Base-by-base conservation (phyloP, 164 flowering plant species). In the Aristolochia fimbriata region DNA sequence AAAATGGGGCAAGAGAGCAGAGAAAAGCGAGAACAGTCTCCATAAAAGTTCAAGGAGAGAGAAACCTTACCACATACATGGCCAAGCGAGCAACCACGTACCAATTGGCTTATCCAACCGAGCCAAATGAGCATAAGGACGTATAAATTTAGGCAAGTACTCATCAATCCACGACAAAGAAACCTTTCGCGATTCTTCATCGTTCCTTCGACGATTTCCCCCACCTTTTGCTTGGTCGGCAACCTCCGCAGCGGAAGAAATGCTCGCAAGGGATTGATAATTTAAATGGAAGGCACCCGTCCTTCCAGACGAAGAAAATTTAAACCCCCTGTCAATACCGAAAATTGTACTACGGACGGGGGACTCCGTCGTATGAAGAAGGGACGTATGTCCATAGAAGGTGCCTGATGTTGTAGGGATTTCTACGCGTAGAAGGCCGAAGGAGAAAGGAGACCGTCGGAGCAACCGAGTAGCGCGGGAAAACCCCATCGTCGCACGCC, bases 81-180 rank as follows among this genome's bases (percentile, higher is more conserved):
- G 97, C 97, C 96, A 88, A 61, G 96, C 97, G 6, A 93, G 83
- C 65, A 93, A 76, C 99, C 99, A 93, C 20, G 97, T 93, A 21
- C 99, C 99, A 31, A 93, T 88, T 6, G 97, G 97, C 68, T 78
- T 85, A 75, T 93, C 95, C 57, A 93, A 77, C n/a, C 99, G 81
- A 57, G 97, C 97, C 20, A 93, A 83, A 16, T 48, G 82, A 8
- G 97, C 99, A 54, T 86, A 93, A 6, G 91, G 85, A 20, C 73
- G 77, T 20, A 56, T 68, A 22, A 55, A 57, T 48, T 71, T 19
- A 1, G 96, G 93, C 68, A 90, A 71, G 69, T 90, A 82, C 68
- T 73, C 48, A 67, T 90, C 97, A 46, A 93, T 77, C 99, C 97
- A 93, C 2, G 90, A 75, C 2, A 6, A 19, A 50, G 68, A 57